Evolutionary conservation across 805 yeast genomes (phyloP).

Genomic region (Ogataea parapolymorpha): DNA sequence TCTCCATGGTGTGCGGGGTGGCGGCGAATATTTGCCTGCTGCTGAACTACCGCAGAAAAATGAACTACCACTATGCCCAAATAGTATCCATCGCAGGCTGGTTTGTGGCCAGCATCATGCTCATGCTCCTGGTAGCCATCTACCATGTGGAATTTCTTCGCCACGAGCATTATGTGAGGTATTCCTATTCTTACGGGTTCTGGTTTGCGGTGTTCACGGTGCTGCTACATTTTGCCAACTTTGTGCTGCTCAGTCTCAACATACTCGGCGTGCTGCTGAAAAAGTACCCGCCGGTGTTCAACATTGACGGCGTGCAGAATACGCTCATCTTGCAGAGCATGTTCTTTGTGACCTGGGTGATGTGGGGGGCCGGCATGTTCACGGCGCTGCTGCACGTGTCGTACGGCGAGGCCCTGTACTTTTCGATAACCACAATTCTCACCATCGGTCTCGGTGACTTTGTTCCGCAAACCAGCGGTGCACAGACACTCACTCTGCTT

Average conservation of each 20-base stretch:
- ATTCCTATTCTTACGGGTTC: conserved; percentile 56
- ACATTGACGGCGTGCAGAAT: conserved; percentile 63
- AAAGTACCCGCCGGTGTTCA: conserved; percentile 69
- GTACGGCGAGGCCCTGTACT: conserved; percentile 70
- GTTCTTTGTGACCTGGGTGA: conserved; percentile 63
- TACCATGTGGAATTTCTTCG: conserved; percentile 23
- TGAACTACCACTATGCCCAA: conserved; percentile 62
- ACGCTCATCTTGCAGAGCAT: conserved; percentile 70
- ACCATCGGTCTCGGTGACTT: conserved; percentile 84
- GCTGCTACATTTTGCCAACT: conserved; percentile 56
- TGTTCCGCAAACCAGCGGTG: conserved; percentile 49
- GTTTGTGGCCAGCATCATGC: conserved; percentile 52
- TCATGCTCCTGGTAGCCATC: conserved; percentile 47
- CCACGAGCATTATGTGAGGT: conserved; percentile 16
- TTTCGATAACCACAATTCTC: conserved; percentile 65
- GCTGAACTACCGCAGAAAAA: conserved; percentile 60
- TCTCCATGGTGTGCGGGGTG: conserved; percentile 63
- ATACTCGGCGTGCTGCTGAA: conserved; percentile 55
- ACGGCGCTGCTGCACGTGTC: conserved; percentile 42
- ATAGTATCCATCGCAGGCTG: conserved; percentile 60
- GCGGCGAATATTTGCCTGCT: conserved; percentile 66
- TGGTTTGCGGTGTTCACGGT: conserved; percentile 76
- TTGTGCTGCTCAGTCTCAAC: conserved; percentile 51
- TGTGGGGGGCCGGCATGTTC: conserved; percentile 65
- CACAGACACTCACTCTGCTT: conserved; percentile 56